phyloP scores from a whole-genome alignment of 208 protist species.

The Porcisia deanei region DNA sequence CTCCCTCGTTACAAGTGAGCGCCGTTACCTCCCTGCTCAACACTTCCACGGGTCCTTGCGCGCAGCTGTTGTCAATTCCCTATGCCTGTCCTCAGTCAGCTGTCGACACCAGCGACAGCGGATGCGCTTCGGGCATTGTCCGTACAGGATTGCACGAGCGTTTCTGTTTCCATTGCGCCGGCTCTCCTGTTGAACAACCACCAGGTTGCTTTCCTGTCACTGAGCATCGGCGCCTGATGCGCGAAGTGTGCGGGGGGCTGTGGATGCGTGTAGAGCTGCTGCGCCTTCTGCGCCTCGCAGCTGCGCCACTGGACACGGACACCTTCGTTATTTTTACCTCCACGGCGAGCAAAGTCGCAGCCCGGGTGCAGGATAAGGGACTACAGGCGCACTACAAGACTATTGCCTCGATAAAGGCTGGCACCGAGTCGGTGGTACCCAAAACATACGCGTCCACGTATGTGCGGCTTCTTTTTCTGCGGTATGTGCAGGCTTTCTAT shows the following conservation, averaged over 20 bases:
- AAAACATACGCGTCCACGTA: slow-evolving; percentile 52
- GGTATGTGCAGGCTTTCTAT: slow-evolving; percentile 60
- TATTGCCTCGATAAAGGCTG: slow-evolving; percentile 29
- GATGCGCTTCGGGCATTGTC: slow-evolving; percentile 6
- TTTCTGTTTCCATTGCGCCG: background rate
- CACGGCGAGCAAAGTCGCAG: slow-evolving; percentile 13
- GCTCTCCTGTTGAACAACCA: slow-evolving; percentile 14
- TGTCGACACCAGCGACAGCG: slow-evolving; percentile 8
- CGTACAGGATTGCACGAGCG: slow-evolving; percentile 13
- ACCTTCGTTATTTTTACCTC: slow-evolving; percentile 23
- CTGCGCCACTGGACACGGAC: slow-evolving; percentile 34
- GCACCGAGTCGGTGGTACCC: slow-evolving; percentile 36
- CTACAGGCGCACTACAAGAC: slow-evolving; percentile 36
- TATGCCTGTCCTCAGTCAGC: slow-evolving; percentile 28
- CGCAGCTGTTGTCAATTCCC: slow-evolving; percentile 47
- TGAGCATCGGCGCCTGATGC: slow-evolving; percentile 19
- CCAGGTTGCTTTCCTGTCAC: slow-evolving; percentile 12
- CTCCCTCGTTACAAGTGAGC: slow-evolving; percentile 29
- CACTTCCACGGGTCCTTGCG: slow-evolving; percentile 39
- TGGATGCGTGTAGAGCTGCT: slow-evolving; percentile 52
- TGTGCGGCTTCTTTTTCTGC: slow-evolving; percentile 62
- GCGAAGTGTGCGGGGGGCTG: slow-evolving; percentile 35
- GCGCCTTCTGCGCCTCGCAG: slow-evolving; percentile 32
- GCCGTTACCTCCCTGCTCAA: slow-evolving; percentile 43
- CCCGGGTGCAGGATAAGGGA: slow-evolving; percentile 14